Evolutionary conservation across 2,329 filamentous ascomycete genomes (phyloP).

Genomic region (Corynespora cassiicola): DNA sequence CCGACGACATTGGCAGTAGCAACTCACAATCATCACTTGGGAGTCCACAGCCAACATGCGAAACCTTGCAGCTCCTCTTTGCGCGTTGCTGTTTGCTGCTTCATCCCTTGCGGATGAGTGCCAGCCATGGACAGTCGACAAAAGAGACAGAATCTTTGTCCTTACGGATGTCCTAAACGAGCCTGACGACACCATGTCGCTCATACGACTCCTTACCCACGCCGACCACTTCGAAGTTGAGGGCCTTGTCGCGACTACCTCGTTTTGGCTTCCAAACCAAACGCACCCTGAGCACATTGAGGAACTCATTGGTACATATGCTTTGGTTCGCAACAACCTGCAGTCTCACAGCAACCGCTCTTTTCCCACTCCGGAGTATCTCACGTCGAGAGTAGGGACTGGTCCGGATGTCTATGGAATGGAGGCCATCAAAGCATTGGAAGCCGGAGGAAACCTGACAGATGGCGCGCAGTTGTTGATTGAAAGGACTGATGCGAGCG

Average conservation of each 20-base stretch:
- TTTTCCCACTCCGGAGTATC: constrained; percentile 50
- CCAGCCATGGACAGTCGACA: constrained; percentile 17
- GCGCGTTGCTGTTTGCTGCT: too few relatives aligned
- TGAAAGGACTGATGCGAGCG: constrained; percentile 37
- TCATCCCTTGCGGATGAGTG: constrained; percentile 5
- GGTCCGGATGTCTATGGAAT: constrained; percentile 46
- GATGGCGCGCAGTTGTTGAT: constrained; percentile 52
- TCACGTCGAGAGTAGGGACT: constrained; percentile 44
- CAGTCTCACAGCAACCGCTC: constrained; percentile 50
- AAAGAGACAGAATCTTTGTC: constrained; percentile 29
- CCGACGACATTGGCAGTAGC: too few relatives aligned
- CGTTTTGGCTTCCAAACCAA: constrained; percentile 33
- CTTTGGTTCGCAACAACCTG: constrained; percentile 45
- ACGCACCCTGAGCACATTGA: constrained; percentile 20
- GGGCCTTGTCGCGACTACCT: constrained; percentile 30
- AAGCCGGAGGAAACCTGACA: constrained; percentile 37
- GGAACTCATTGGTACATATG: constrained; percentile 16
- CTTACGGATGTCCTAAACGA: constrained; percentile 36
- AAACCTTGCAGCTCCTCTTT: too few relatives aligned
- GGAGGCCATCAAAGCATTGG: constrained; percentile 28
- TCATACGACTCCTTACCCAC: constrained; percentile 29
- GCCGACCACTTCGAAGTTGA: constrained; percentile 24
- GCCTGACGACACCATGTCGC: constrained; percentile 33
- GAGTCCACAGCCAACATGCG: too few relatives aligned
- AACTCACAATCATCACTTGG: too few relatives aligned